phyloP scores from a whole-genome alignment of 2,329 filamentous ascomycete genomes.

The Endoconidiophora laricicola region DNA sequence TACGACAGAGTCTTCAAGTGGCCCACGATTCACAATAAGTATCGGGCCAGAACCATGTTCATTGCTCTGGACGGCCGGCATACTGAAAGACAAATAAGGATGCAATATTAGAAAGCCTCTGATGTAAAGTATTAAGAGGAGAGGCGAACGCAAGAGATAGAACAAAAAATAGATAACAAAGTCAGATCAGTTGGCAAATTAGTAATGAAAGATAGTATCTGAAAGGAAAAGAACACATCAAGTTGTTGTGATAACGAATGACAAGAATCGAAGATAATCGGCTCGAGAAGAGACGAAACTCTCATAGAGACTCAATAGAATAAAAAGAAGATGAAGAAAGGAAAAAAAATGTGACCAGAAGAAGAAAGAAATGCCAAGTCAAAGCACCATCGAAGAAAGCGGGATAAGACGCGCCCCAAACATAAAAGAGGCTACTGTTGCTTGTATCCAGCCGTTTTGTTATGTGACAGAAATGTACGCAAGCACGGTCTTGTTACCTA shows the following conservation, averaged over 20 bases:
- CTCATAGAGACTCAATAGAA: not conserved
- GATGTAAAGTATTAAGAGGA: too few species aligned
- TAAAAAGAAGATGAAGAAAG: not conserved
- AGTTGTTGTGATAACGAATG: not conserved
- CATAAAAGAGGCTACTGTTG: too few species aligned
- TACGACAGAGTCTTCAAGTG: slow-evolving; percentile 12
- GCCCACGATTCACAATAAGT: not conserved
- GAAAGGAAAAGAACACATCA: not conserved
- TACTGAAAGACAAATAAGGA: not conserved
- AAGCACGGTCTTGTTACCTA: too few species aligned
- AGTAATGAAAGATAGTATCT: not conserved
- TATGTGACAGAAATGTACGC: too few species aligned
- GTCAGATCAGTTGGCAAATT: not conserved
- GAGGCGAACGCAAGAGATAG: too few species aligned
- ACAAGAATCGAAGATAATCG: not conserved
- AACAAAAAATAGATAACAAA: not conserved
- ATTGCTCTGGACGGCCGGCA: slow-evolving; percentile 8
- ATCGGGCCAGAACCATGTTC: slow-evolving; percentile 1
- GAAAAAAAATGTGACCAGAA: not conserved
- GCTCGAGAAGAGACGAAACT: not conserved
- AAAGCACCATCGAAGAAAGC: not conserved
- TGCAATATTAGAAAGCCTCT: not conserved
- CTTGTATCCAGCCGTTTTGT: too few species aligned
- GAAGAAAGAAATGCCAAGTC: slow-evolving; percentile 2
- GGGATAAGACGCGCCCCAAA: not conserved